Base-by-base conservation (phyloP, 2,329 filamentous ascomycete species). In the Chrysoporthe deuterocubensis region DNA sequence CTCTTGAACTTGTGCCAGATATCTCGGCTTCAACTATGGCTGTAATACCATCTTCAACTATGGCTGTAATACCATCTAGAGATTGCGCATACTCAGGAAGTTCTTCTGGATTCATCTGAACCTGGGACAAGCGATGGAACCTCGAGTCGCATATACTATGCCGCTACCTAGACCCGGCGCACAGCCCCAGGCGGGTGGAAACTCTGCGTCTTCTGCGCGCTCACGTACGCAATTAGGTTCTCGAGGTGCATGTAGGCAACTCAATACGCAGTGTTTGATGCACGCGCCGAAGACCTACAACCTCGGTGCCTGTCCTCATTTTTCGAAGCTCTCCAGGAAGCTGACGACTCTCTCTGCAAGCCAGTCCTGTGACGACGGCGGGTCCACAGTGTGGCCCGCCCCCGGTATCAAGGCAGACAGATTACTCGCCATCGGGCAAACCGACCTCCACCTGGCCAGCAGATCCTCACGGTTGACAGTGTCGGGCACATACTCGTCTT, bases 401-500 rank as follows among this genome's bases (percentile, higher is more conserved):
- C 79, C 83, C 4, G 85, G 86, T 66, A 89, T 86, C 13, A 82
- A 73, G 1, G 80, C 85, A 1, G 85, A 87, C 7, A 87, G 74
- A 26, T 79, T 74, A 72, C 85, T 87, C 21, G 82, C 82, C 11
- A 82, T 74, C 3, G 77, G 73, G 67, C 80, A 85, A 6, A 81
- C 77, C 0, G 74, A 72, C 70, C 76, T 82, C 86, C 90, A 94
- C 64, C 80, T 83, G 66, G 82, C 77, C 65, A 92, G 78, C 69
- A 92, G 76, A 2, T 74, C 81, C 40, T 79, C 78, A 73, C 89
- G 88, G 74, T 92, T 85, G 18, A 93, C 79, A 1, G 72, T 75
- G 1, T 73, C 67, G 0, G 90, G 88, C 1, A 93, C 84, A 74
- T 83, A 88, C 76, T 92, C 88, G 76, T 95, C 92, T 56, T 83